Evolutionary conservation across 106 monocot genomes (phyloP), one percentile per base, ranked within the genome.

Genomic region (Dendrobium officinale): DNA sequence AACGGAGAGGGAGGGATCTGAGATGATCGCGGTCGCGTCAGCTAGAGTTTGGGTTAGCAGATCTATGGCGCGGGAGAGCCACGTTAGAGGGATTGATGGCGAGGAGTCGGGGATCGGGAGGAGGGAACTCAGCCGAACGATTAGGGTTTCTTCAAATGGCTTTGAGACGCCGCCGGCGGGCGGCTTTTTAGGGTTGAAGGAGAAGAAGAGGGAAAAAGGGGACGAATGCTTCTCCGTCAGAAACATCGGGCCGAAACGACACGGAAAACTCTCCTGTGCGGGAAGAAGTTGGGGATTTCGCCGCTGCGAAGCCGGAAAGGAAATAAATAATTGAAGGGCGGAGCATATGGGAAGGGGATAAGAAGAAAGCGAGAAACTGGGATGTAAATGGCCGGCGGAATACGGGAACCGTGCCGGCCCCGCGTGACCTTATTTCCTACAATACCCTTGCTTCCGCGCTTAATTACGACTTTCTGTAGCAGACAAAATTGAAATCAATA

Each of bases 111-210:
- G 73, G 73, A 77, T 3, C 0, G 82, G 84, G 67, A 85, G 81
- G 31, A 94, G 89, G 37, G 86, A 77, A 7, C 42, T 42, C 70
- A 94, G 84, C 55, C 88, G 87, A 51, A 27, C 26, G 73, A 77
- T 55, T 24, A 94, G 79, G 77, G 80, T 37, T 6, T 83, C 80
- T 5, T 90, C 91, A 83, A 94, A 94, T 19, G 86, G 85, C 68
- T 68, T 68, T 6, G 13, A 9, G 31, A 31, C 13, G 13, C 68
- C 26, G 68, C 20, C 31, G 31, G 68, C 68, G 9, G 31, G 10
- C 68, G 26, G 0, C 31, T 68, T 68, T 68, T 33, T 68, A 33
- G 68, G 13, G 29, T 11, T 31, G 8, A 33, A 31, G 31, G 68
- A 68, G 68, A 68, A 68, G 68, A 68, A 31, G 68, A 31, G 8